Base-by-base conservation (phyloP, 1,139 yeast species). In the Sugiyamaella sp. region DNA sequence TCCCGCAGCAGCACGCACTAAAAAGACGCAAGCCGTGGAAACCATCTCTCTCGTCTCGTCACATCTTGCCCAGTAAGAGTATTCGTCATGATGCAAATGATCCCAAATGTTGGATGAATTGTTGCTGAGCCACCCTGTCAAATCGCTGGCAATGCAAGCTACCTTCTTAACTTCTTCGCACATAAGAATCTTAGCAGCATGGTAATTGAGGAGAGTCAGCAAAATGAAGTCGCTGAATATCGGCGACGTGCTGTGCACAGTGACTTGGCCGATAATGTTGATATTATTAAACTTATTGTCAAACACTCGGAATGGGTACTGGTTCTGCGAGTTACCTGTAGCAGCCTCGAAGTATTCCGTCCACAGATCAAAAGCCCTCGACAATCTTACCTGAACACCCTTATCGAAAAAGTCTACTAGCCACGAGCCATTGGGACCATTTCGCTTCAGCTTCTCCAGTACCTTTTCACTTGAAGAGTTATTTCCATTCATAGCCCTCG, bases 341-440 rank as follows among this genome's bases (percentile, higher is more conserved):
- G 65, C 57, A 1, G 58, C 59, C 38, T 60, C 64, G 55, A 66
- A 68, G 51, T 61, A 60, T 35, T 57, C 60, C n/a, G 60, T 62
- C 69, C 71, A 68, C 29, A 65, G 60, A 32, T 68, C 69, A 27
- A 69, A 60, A 6, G 66, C 73, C 8, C 70, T 60, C 29, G 62
- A 64, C 14, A 69, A 46, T 12, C 73, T 59, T 2, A 60, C 61
- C 54, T 63, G 69, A 4, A 66, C 56, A 6, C 60, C 55, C 3
- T 60, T 57, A 49, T 67, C 69, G 38, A 45, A 50, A 35, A 53
- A 55, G 27, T 57, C 59, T 16, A 56, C 57, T 19, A 40, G 42
- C 60, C 62, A 46, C 5, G 52, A 43, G 22, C 56, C 55, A 27
- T 51, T 46, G 9, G 44, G 56, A 8, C 53, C 58, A n/a, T 48